These are phyloP conservation scores for Turnera subulata DNA, from an alignment of 345 rosid species.

Conservation along the genomic window DNA sequence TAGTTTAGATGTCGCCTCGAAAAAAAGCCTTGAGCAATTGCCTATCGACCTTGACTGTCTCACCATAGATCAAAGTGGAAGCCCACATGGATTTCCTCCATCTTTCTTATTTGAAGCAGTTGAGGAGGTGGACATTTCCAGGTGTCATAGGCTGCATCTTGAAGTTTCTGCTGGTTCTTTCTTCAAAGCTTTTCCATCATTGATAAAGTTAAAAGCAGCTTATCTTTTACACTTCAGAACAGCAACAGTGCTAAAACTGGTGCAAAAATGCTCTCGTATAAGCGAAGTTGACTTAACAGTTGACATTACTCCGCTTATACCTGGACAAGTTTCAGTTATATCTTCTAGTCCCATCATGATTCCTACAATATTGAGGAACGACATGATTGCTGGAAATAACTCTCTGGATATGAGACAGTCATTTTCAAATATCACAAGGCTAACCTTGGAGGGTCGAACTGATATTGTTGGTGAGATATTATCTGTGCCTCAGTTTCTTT, in stretches of 20 bases:
- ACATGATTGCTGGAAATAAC: conserved; percentile 15
- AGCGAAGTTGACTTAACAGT: conserved; percentile 65
- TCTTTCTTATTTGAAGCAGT: conserved; percentile 44
- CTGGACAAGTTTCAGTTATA: conserved; percentile 35
- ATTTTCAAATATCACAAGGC: conserved; percentile 45
- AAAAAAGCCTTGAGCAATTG: conserved; percentile 28
- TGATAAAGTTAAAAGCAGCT: conserved; percentile 67
- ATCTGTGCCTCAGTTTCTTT: not conserved
- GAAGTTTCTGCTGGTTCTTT: conserved; percentile 47
- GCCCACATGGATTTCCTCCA: conserved; percentile 25
- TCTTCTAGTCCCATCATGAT: conserved; percentile 33
- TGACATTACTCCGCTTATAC: conserved; percentile 49
- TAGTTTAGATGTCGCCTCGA: conserved; percentile 20
- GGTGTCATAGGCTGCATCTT: conserved; percentile 56
- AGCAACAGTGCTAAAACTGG: conserved; percentile 32
- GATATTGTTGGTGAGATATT: conserved; percentile 58
- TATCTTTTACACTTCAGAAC: conserved; percentile 58
- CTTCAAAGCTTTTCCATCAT: conserved; percentile 57
- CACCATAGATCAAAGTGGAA: conserved; percentile 24
- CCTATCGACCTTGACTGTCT: conserved; percentile 24
- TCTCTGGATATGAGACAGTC: conserved; percentile 13
- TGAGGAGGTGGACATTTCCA: conserved; percentile 62
- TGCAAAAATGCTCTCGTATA: conserved; percentile 40
- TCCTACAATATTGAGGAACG: conserved; percentile 24
- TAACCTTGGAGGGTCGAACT: conserved; percentile 71